Conservation (phyloP, 257 asterid species). For the Salvia splendens region DNA sequence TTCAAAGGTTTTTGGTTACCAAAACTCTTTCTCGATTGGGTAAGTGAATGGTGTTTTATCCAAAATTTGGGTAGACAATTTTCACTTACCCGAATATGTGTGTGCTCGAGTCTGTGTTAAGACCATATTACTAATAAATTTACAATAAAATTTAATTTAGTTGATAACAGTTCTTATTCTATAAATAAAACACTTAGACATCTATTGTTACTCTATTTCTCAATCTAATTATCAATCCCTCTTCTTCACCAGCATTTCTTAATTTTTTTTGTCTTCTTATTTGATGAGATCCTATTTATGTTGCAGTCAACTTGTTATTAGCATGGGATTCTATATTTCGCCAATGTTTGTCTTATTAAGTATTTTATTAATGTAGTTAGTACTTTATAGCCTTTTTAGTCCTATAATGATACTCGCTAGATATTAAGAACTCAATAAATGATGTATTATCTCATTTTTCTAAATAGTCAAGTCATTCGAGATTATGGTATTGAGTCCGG, state of each 20-base stretch:
- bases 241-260: background rate
- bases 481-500: background rate
- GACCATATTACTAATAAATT: no score
- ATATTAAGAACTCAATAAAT: background rate
- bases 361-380: no score
- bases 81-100: no score
- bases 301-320: background rate
- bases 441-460: background rate
- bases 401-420: background rate
- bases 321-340: slow-evolving; percentile 1
- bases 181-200: no score
- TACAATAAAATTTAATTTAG: no score
- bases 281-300: slow-evolving; percentile 24
- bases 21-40: background rate
- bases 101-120: no score
- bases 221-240: slow-evolving; percentile 11
- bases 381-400: no score
- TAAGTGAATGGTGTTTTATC: background rate
- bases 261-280: background rate
- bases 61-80: background rate
- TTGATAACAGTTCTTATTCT: no score
- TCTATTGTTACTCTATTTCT: no score
- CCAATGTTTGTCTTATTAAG: background rate
- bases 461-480: background rate
- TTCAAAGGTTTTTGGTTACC: no score